Percentiles rank a stretch among this genome's conserved stretches.
phyloP scores from a whole-genome alignment of 2,329 filamentous ascomycete genomes.

The Orbilia blumenaviensis region DNA sequence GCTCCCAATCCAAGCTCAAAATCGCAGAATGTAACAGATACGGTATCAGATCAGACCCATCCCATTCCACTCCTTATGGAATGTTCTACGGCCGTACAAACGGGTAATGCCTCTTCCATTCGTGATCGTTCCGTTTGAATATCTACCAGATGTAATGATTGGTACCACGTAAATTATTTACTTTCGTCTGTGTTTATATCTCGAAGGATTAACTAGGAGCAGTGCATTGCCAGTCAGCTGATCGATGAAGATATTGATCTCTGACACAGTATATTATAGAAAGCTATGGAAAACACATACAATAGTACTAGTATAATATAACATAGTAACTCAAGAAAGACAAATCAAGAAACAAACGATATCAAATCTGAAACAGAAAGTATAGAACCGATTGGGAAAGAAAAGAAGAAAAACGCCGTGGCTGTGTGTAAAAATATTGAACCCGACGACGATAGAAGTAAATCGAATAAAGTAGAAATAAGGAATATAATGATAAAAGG shows the following conservation, averaged over 20 bases:
- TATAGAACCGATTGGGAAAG: background rate
- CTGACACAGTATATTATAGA: background rate
- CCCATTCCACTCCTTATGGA: slow-evolving; percentile 2
- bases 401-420: slow-evolving; percentile 42
- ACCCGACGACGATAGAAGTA: slow-evolving; percentile 12
- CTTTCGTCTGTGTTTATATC: background rate
- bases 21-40: slow-evolving; percentile 23
- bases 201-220: background rate
- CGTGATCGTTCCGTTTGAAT: background rate
- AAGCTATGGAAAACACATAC: background rate
- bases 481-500: background rate
- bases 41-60: slow-evolving; percentile 19
- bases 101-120: background rate
- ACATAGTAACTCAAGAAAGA: background rate
- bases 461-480: background rate
- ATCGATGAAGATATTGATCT: background rate
- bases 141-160: background rate
- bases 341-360: slow-evolving; percentile 4
- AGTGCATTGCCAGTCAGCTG: background rate
- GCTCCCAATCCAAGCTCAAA: slow-evolving; percentile 22
- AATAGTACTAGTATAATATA: too few species aligned
- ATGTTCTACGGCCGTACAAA: background rate
- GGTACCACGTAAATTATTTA: slow-evolving; percentile 1
- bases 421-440: slow-evolving; percentile 36
- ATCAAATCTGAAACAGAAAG: slow-evolving; percentile 9